Conservation (phyloP, 139 green algal genomes). For the Chlamydomonas urium region DNA sequence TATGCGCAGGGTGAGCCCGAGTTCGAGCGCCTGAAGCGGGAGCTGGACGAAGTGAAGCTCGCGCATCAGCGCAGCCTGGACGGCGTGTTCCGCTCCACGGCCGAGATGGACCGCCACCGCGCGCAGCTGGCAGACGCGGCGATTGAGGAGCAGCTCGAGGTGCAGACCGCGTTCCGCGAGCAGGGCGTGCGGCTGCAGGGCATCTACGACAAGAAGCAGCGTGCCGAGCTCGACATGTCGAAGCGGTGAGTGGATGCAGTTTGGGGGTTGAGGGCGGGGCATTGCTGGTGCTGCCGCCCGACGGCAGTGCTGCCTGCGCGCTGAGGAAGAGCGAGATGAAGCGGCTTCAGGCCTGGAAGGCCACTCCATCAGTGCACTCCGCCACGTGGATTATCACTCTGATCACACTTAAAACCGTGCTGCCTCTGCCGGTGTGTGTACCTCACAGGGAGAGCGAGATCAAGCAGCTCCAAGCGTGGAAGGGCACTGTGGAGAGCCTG, state of each 20-base stretch:
- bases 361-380: no score
- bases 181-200: slow-evolving; percentile 69
- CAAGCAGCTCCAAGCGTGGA: slow-evolving; percentile 77
- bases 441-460: slow-evolving; percentile 73
- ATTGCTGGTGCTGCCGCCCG: no score
- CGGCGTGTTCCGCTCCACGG: slow-evolving; percentile 61
- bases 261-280: no score
- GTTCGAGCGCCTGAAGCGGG: slow-evolving; percentile 77
- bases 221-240: slow-evolving; percentile 64
- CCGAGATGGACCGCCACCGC: slow-evolving; percentile 79
- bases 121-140: slow-evolving; percentile 62
- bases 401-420: no score
- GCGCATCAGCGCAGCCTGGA: slow-evolving; percentile 58
- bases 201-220: slow-evolving; percentile 72
- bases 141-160: slow-evolving; percentile 79
- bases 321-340: no score
- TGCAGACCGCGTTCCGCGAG: slow-evolving; percentile 83
- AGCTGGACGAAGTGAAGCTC: slow-evolving; percentile 81
- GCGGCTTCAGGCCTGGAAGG: no score
- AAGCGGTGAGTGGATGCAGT: no score
- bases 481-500: slow-evolving; percentile 57
- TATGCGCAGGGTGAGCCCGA: slow-evolving; percentile 78
- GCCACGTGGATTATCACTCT: no score
- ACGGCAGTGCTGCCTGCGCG: no score
- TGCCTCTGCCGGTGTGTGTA: no score